Conservation (phyloP, 23 red algal genomes). For the Gracilariopsis chorda region DNA sequence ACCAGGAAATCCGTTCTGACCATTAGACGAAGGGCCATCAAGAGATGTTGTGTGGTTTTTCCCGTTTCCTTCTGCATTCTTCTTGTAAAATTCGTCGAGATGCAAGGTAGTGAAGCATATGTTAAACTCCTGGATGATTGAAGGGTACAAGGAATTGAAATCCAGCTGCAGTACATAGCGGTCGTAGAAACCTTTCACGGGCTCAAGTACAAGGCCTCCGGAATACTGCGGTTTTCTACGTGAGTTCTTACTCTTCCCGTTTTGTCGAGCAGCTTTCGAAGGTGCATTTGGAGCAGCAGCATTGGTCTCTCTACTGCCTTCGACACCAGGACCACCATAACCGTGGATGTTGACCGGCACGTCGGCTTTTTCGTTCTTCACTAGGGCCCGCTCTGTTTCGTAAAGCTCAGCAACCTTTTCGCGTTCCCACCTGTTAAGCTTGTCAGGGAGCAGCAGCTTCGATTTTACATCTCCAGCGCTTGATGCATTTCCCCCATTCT, state of each 20-base stretch:
- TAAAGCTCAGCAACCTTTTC: background rate
- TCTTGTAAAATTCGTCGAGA: background rate
- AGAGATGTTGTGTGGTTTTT: background rate
- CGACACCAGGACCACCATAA: background rate
- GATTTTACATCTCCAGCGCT: constrained; percentile 26
- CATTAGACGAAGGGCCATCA: background rate
- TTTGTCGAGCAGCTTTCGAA: background rate
- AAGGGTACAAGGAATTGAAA: constrained; percentile 99
- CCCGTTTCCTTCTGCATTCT: background rate
- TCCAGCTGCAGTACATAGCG: constrained; percentile 91
- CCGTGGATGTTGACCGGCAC: background rate
- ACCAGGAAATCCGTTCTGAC: background rate
- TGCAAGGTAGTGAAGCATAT: constrained; percentile 95
- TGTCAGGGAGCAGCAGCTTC: constrained; percentile 89
- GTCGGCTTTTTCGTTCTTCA: background rate
- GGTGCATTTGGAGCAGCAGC: background rate
- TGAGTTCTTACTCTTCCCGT: constrained; percentile 25
- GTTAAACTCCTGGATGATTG: constrained; percentile 99
- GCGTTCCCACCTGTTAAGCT: constrained; percentile 65
- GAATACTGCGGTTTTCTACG: constrained; percentile 92
- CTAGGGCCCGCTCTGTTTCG: constrained; percentile 15
- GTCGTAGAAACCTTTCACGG: constrained; percentile 90
- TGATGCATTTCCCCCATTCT: background rate
- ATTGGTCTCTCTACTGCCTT: background rate
- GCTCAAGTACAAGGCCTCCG: constrained; percentile 94